Evolutionary conservation across 2,329 filamentous ascomycete species (phyloP), one percentile per base, ranked within the genome.

Genomic region (Knufia fluminis): DNA sequence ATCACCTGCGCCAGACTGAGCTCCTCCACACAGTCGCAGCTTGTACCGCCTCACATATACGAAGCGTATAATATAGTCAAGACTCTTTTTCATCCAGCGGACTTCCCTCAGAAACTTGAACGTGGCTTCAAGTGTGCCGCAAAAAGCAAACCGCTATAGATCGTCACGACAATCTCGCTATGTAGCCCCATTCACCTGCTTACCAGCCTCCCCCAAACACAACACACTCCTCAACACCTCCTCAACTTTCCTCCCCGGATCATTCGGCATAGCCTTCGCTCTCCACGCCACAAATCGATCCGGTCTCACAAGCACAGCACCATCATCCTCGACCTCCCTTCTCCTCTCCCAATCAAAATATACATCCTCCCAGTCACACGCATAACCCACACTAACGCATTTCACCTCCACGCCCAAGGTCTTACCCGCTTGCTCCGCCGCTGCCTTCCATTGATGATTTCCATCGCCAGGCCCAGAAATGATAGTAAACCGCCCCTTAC

Each of bases 281-380:
- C 75, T 65, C 78, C 78, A 81, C 2, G 71, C 74, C 2, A 82
- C 72, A 53, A 79, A 78, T 12, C 74, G 64, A 64, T 83, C 80
- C 1, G 79, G 79, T 9, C 79, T 64, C 3, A 77, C 71, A 20
- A 83, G 66, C 14, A 83, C 69, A 56, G 71, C 75, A 1, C 80
- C 79, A 51, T 74, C 71, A 53, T 82, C 79, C 17, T 72, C 70
- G 1, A 83, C 70, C 39, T 74, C 76, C 14, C 77, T 67, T 48
- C 68, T 63, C 41, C 65, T 63, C 9, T 67, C 70, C 80, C 80
- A 84, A 49, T 80, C 77, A 52, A 72, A 73, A 60, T 82, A 83
- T 0, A 78, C 68, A 59, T 83, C 80, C 59, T 81, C 74, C 54
- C 71, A 83, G 50, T 83, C 77, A 53, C 77, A 73, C 12, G 69